These are phyloP conservation scores for Arabis hirsuta DNA, from an alignment of 345 rosid genomes.

Conservation along the genomic window DNA sequence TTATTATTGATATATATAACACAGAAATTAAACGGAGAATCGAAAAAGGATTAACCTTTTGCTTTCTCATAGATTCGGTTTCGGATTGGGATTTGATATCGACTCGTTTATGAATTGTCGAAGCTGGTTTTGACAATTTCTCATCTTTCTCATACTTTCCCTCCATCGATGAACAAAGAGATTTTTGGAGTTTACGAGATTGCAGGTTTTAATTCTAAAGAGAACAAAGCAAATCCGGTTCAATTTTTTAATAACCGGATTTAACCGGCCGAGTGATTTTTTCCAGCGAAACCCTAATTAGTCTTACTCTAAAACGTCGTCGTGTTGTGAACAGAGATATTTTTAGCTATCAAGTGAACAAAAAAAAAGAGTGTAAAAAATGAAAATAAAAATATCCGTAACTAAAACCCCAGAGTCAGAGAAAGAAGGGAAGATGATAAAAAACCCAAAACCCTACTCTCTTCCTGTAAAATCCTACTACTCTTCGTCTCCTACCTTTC, in stretches of 20 bases:
- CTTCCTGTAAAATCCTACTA: conserved; percentile 27
- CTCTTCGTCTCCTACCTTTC: conserved; percentile 14
- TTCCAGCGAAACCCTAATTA: conserved; percentile 32
- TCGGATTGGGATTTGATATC: conserved; percentile 50
- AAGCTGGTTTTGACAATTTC: conserved; percentile 15
- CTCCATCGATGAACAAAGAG: conserved; percentile 34
- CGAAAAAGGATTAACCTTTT: conserved; percentile 59
- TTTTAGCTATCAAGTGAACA: neutral
- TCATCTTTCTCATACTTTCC: neutral
- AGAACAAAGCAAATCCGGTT: conserved; percentile 7
- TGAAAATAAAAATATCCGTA: conserved; percentile 39
- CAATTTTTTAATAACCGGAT: neutral
- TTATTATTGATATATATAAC: neutral
- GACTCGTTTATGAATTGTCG: conserved; percentile 43
- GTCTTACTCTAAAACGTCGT: conserved; percentile 3
- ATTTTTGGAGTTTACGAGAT: neutral
- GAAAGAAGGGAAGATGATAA: conserved; percentile 34
- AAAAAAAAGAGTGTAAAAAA: neutral
- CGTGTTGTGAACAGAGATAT: conserved; percentile 21
- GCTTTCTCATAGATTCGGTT: conserved; percentile 59
- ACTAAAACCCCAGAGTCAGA: conserved; percentile 58
- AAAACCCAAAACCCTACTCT: conserved; percentile 42
- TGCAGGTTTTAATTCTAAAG: neutral
- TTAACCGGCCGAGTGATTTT: neutral
- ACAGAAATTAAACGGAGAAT: conserved; percentile 1